Evolutionary conservation across 2,329 filamentous ascomycete genomes (phyloP).

Genomic region (Diaporthe helianthi): DNA sequence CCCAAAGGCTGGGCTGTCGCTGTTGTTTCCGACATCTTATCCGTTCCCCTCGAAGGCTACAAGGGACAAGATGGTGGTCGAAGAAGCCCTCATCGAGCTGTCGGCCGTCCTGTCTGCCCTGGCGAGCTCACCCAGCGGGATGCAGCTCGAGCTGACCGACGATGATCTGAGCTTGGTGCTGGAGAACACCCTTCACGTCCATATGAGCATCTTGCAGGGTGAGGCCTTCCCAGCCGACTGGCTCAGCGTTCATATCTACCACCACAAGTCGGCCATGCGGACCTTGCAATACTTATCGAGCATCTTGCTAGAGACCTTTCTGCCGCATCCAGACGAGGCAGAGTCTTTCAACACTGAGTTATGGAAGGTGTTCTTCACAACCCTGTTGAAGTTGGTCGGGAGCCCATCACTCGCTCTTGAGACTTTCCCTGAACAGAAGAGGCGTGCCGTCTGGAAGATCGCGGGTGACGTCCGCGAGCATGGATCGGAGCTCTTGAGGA

Average conservation of each 20-base stretch:
- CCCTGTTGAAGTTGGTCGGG: conserved; percentile 85
- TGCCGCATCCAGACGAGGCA: conserved; percentile 89
- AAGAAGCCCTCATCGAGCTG: conserved; percentile 88
- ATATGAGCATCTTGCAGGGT: conserved; percentile 87
- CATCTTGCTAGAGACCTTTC: conserved; percentile 80
- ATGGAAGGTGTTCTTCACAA: conserved; percentile 93
- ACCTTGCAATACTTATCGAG: conserved; percentile 82
- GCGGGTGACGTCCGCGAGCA: conserved; percentile 93
- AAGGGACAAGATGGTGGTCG: conserved; percentile 68
- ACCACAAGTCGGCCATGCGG: conserved; percentile 88
- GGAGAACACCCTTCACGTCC: conserved; percentile 80
- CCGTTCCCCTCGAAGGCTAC: conserved; percentile 82
- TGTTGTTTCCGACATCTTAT: conserved; percentile 89
- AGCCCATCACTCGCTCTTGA: conserved; percentile 90
- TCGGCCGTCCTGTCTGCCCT: conserved; percentile 86
- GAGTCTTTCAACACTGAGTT: conserved; percentile 91
- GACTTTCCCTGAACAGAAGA: conserved; percentile 96
- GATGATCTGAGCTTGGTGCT: conserved; percentile 78
- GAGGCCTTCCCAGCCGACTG: conserved; percentile 89
- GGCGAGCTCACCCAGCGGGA: conserved; percentile 74
- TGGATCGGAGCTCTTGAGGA: conserved; percentile 83
- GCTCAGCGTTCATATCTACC: conserved; percentile 92
- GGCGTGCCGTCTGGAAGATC: conserved; percentile 97
- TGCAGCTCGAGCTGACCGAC: conserved; percentile 77
- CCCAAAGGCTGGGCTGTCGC: conserved; percentile 73